Conservation (phyloP, 2,329 filamentous ascomycete species). For the Lasiodiplodia sp. region DNA sequence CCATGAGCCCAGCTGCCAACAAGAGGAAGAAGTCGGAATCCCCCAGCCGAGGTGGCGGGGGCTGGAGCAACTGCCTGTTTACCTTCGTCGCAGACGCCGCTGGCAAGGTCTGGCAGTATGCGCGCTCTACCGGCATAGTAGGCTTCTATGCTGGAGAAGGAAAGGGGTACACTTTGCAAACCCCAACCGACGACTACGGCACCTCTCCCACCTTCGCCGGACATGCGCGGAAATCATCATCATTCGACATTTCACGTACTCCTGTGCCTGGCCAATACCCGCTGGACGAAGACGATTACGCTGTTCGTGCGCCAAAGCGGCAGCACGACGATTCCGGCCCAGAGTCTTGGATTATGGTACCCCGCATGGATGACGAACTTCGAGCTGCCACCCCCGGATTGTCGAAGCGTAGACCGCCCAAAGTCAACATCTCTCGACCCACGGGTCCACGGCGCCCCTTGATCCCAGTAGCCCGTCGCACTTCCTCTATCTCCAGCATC, state of each 20-base stretch:
- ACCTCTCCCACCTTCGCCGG: slow-evolving; percentile 43
- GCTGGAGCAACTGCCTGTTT: slow-evolving; percentile 68
- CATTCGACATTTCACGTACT: slow-evolving; percentile 17
- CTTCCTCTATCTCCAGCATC: slow-evolving; percentile 30
- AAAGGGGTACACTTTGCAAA: slow-evolving; percentile 67
- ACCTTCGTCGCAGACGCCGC: slow-evolving; percentile 71
- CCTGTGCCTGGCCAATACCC: slow-evolving; percentile 64
- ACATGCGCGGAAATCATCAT: slow-evolving; percentile 3
- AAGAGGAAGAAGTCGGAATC: slow-evolving; percentile 34
- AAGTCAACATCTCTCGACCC: slow-evolving; percentile 11
- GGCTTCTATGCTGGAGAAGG: slow-evolving; percentile 91
- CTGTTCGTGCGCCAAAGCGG: slow-evolving; percentile 54
- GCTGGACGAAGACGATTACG: slow-evolving; percentile 53
- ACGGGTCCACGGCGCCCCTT: slow-evolving; percentile 10
- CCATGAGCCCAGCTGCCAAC: neutral
- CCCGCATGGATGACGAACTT: slow-evolving; percentile 16
- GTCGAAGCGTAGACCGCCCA: slow-evolving; percentile 16
- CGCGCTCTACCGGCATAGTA: slow-evolving; percentile 70
- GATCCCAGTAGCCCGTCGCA: slow-evolving; percentile 18
- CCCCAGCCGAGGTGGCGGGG: slow-evolving; percentile 36
- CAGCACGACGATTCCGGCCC: slow-evolving; percentile 36
- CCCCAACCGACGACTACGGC: slow-evolving; percentile 35
- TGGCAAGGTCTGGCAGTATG: slow-evolving; percentile 86
- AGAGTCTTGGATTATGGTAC: slow-evolving; percentile 27
- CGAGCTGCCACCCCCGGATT: slow-evolving; percentile 19